Conservation (phyloP, 768 basidiomycete genomes). For the Leucosporidium yakuticum region DNA sequence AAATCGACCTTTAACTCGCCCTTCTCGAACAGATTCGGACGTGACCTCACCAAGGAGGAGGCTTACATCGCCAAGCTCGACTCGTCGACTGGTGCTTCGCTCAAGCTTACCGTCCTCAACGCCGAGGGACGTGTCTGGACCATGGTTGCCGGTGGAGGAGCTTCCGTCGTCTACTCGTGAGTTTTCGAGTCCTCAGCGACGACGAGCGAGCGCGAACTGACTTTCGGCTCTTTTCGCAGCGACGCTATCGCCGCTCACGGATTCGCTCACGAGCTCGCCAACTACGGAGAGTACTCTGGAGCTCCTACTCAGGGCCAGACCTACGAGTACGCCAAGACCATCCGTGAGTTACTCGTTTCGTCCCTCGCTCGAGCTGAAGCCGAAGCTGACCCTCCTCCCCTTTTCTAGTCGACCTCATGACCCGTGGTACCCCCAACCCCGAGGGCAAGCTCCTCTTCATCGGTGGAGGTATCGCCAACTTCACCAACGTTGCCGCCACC, state of each 20-base stretch:
- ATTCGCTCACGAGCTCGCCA: conserved; percentile 93
- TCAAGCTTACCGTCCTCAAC: conserved; percentile 96
- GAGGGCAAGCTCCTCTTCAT: conserved; percentile 99
- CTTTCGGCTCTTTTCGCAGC: conserved; percentile 31
- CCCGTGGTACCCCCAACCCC: conserved; percentile 63
- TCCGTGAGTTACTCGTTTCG: conserved; percentile 54
- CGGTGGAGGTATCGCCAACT: conserved; percentile 99
- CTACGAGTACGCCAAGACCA: conserved; percentile 98
- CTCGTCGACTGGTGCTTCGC: conserved; percentile 90
- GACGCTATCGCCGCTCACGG: conserved; percentile 86
- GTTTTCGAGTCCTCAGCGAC: conserved; percentile 6
- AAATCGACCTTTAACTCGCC: neutral
- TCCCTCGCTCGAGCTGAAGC: neutral
- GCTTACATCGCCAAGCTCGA: conserved; percentile 99
- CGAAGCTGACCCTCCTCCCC: neutral
- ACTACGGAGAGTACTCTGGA: conserved; percentile 99
- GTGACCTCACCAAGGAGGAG: conserved; percentile 95
- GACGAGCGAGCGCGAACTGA: neutral
- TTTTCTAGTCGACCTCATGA: conserved; percentile 76
- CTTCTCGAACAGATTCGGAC: conserved; percentile 41
- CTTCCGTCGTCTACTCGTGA: conserved; percentile 58
- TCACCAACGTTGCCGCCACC: conserved; percentile 94
- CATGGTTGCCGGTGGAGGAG: conserved; percentile 98
- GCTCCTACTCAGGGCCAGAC: conserved; percentile 97
- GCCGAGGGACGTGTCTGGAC: conserved; percentile 95